Conservation (phyloP, 2,329 filamentous ascomycete genomes). For the Pyrenophora graminea region DNA sequence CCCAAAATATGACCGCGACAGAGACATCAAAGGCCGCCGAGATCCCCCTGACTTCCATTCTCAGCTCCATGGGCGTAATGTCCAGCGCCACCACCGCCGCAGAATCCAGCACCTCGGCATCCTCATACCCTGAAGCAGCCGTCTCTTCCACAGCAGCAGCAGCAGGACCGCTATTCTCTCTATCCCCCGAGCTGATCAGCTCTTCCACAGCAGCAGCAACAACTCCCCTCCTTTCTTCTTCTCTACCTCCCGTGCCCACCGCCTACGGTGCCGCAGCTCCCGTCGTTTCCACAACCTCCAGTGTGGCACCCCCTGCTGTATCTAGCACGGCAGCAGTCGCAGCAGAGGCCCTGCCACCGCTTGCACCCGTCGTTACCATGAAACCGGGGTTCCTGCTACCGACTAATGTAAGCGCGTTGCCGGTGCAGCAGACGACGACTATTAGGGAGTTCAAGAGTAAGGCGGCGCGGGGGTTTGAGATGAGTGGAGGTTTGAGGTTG, state of each 20-base stretch:
- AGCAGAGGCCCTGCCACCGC: not conserved
- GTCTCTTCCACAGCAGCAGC: not conserved
- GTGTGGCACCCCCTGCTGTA: not conserved
- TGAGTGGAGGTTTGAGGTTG: no score
- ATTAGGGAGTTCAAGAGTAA: conserved; percentile 7
- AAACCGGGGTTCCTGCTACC: conserved; percentile 3
- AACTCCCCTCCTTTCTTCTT: no score
- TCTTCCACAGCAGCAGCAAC: no score
- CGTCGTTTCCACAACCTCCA: not conserved
- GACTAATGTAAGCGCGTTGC: conserved; percentile 3
- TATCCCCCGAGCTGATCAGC: not conserved
- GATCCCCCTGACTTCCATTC: not conserved
- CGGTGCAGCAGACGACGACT: not conserved
- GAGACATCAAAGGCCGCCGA: not conserved
- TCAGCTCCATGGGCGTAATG: not conserved
- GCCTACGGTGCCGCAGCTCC: not conserved
- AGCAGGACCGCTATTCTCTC: not conserved
- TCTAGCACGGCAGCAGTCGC: not conserved
- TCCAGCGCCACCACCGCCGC: not conserved
- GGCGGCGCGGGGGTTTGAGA: not conserved
- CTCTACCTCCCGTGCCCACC: not conserved
- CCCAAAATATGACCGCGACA: not conserved
- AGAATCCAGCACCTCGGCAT: not conserved
- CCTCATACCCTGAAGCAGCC: not conserved
- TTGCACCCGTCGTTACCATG: conserved; percentile 9